Evolutionary conservation across 1,139 yeast species (phyloP).

Genomic region (Pichia terricola): DNA sequence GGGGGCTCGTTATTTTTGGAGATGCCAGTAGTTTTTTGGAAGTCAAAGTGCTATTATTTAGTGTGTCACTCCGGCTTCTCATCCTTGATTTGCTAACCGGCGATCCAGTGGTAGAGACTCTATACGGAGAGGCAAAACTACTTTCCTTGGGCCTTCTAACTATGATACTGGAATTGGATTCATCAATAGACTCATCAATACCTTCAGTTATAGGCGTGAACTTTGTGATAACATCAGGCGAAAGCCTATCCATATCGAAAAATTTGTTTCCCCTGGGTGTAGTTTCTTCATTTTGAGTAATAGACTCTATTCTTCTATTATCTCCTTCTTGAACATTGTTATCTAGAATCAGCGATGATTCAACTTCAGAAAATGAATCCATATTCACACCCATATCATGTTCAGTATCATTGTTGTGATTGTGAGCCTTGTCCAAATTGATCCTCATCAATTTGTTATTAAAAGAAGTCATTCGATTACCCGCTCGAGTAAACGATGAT

Average conservation of each 20-base stretch:
- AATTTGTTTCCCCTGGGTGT: constrained; percentile 4
- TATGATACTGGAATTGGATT: constrained; percentile 6
- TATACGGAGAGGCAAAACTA: not conserved
- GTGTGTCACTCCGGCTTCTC: not conserved
- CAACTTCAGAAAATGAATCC: constrained; percentile 10
- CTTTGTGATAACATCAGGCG: constrained; percentile 1
- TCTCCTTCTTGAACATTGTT: not conserved
- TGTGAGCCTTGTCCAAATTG: constrained; percentile 4
- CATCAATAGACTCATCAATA: constrained; percentile 2
- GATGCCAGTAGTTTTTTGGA: constrained; percentile 11
- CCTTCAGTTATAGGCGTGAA: not conserved
- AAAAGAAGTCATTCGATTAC: constrained; percentile 12
- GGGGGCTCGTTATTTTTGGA: constrained; percentile 14
- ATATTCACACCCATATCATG: not conserved
- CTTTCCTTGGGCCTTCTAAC: not conserved
- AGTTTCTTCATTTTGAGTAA: not conserved
- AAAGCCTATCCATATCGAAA: not conserved
- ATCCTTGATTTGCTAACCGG: not conserved
- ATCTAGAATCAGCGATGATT: constrained; percentile 9
- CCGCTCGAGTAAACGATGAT: constrained; percentile 7
- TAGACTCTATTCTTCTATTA: not conserved
- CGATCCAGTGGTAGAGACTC: constrained; percentile 1
- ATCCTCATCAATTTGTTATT: constrained; percentile 14
- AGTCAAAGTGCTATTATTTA: constrained; percentile 6
- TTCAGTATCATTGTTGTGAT: not conserved